These are phyloP conservation scores for Fraxinus excelsior DNA, from an alignment of 257 asterid genomes.

Conservation along the genomic window DNA sequence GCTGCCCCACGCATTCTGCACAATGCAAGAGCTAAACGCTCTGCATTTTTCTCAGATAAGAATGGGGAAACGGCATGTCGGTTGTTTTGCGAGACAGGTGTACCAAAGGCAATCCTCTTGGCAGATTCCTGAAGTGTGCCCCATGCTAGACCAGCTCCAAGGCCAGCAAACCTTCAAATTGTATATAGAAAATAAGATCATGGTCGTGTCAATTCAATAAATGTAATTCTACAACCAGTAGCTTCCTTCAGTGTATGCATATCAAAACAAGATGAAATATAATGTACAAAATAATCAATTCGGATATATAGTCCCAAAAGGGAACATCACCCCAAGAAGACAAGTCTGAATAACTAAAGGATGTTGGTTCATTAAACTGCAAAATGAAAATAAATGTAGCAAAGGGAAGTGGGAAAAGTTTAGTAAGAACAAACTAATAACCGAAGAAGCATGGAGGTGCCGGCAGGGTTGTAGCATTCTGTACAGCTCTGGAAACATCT, in stretches of 20 bases:
- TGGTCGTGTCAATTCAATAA: constrained; percentile 18
- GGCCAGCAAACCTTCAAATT: constrained; percentile 85
- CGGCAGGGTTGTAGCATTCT: background rate
- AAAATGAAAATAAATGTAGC: background rate
- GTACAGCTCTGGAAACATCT: background rate
- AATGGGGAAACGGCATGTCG: constrained; percentile 63
- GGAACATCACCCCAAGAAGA: constrained; percentile 1
- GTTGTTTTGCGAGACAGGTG: constrained; percentile 44
- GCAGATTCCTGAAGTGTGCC: constrained; percentile 96
- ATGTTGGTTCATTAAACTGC: background rate
- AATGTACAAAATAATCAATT: constrained; percentile 3
- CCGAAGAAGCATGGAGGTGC: background rate
- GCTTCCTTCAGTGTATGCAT: background rate
- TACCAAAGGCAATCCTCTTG: constrained; percentile 79
- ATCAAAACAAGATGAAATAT: constrained; percentile 10
- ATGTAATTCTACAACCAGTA: constrained; percentile 6
- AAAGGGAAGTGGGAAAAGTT: background rate
- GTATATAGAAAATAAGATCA: constrained; percentile 30
- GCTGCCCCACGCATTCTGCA: constrained; percentile 99
- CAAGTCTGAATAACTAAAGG: background rate
- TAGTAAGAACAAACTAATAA: background rate
- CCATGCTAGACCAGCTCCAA: constrained; percentile 99
- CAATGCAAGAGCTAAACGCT: constrained; percentile 94
- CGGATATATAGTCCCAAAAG: background rate
- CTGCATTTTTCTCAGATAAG: constrained; percentile 87